These are phyloP conservation scores for Aspergillus fructus DNA, from an alignment of 2,329 filamentous ascomycete species.

Conservation along the genomic window DNA sequence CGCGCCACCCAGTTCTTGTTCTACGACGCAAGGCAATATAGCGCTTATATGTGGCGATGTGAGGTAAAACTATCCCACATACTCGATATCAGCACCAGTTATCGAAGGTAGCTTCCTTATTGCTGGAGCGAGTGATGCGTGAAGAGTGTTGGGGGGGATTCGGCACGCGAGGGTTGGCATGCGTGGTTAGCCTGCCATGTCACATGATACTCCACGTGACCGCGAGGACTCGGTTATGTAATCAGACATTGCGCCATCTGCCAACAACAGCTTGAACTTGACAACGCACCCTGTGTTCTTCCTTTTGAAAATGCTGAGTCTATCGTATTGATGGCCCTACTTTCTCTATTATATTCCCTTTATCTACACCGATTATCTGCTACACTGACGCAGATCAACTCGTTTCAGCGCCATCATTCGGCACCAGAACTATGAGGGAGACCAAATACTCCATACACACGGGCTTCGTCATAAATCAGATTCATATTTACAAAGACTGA, in stretches of 20 bases:
- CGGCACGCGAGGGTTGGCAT: conserved; percentile 4
- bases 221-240: neutral
- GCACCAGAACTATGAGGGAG: neutral
- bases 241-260: neutral
- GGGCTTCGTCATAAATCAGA: neutral
- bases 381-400: neutral
- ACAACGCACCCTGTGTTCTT: neutral
- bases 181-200: neutral
- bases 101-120: neutral
- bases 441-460: neutral
- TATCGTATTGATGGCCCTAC: neutral
- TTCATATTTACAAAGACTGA: neutral
- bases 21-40: conserved; percentile 36
- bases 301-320: neutral
- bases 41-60: conserved; percentile 8
- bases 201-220: neutral
- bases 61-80: conserved; percentile 6
- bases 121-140: conserved; percentile 4
- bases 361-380: neutral
- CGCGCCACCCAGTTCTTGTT: conserved; percentile 33
- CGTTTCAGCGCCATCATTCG: neutral
- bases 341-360: too few relatives aligned
- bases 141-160: neutral
- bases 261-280: neutral
- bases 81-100: conserved; percentile 4